phyloP scores from a whole-genome alignment of 306 rosid genomes.

The Fagus crenata region DNA sequence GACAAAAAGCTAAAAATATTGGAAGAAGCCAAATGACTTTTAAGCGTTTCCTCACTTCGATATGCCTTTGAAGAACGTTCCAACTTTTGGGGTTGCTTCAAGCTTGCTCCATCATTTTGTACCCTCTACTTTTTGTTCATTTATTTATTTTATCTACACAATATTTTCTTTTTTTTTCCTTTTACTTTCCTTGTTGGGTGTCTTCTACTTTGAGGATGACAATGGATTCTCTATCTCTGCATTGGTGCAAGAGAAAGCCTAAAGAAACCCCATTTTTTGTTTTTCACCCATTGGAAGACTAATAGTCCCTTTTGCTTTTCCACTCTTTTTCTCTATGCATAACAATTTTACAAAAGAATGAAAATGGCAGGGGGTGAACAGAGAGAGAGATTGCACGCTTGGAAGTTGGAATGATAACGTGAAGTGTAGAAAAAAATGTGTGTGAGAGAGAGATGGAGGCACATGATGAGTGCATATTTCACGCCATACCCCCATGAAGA shows the following conservation, averaged over 20 bases:
- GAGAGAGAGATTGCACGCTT: constrained; percentile 32
- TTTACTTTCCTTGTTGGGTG: constrained; percentile 55
- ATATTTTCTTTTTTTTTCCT: constrained; percentile 12
- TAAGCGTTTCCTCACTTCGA: constrained; percentile 28
- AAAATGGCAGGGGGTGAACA: constrained; percentile 16
- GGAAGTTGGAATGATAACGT: constrained; percentile 21
- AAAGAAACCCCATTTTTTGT: constrained; percentile 35
- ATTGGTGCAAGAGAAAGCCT: constrained; percentile 78
- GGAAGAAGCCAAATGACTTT: constrained; percentile 40
- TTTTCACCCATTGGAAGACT: constrained; percentile 25
- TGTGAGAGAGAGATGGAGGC: constrained; percentile 11
- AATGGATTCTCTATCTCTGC: constrained; percentile 46
- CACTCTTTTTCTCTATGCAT: constrained; percentile 11
- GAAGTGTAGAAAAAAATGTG: neutral
- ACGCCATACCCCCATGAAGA: constrained; percentile 70
- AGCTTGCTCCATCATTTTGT: constrained; percentile 39
- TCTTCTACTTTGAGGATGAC: constrained; percentile 62
- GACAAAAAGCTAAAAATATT: constrained; percentile 33
- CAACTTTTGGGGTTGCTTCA: constrained; percentile 52
- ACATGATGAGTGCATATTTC: constrained; percentile 55
- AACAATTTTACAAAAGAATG: constrained; percentile 1
- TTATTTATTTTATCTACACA: constrained; percentile 16
- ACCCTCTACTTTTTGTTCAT: constrained; percentile 31
- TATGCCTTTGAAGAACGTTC: constrained; percentile 58
- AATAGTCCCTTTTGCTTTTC: constrained; percentile 26